Conservation (phyloP, 129 eudicot genomes). For the Flaveria sonorensis region DNA sequence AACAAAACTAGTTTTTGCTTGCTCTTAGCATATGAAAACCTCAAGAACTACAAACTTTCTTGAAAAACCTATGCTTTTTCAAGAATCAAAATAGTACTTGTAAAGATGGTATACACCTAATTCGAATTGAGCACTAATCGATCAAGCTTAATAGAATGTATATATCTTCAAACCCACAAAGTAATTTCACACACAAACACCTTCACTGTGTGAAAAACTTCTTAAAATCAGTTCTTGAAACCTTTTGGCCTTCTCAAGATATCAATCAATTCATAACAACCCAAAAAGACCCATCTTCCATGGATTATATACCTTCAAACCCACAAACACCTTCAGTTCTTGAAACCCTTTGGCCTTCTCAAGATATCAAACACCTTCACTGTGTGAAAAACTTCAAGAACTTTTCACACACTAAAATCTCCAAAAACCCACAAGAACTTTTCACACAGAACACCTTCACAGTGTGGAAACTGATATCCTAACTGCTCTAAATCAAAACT, state of each 20-base stretch:
- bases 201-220: constrained; percentile 25
- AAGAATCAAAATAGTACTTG: constrained; percentile 16
- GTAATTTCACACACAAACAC: constrained; percentile 28
- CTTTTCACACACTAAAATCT: constrained; percentile 5
- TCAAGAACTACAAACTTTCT: constrained; percentile 15
- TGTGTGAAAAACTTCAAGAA: neutral
- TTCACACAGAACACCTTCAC: constrained; percentile 30
- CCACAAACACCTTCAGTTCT: too few relatives aligned
- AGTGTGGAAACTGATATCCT: constrained; percentile 6
- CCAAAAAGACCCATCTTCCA: constrained; percentile 12
- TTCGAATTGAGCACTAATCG: neutral
- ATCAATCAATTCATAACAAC: constrained; percentile 13
- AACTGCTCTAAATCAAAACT: constrained; percentile 2
- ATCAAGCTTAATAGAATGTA: constrained; percentile 1
- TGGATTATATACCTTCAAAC: constrained; percentile 5
- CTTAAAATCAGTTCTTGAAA: neutral
- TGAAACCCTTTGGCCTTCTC: too few relatives aligned
- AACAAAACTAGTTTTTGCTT: constrained; percentile 15
- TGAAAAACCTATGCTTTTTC: constrained; percentile 10
- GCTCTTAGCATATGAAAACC: constrained; percentile 21
- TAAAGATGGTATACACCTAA: neutral
- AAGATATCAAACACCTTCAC: constrained; percentile 33
- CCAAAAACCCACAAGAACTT: constrained; percentile 29
- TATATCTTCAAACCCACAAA: constrained; percentile 25
- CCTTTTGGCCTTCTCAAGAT: constrained; percentile 6